These are phyloP conservation scores for Theileria orientalis DNA, from an alignment of 169 alveolate species.

Conservation along the genomic window DNA sequence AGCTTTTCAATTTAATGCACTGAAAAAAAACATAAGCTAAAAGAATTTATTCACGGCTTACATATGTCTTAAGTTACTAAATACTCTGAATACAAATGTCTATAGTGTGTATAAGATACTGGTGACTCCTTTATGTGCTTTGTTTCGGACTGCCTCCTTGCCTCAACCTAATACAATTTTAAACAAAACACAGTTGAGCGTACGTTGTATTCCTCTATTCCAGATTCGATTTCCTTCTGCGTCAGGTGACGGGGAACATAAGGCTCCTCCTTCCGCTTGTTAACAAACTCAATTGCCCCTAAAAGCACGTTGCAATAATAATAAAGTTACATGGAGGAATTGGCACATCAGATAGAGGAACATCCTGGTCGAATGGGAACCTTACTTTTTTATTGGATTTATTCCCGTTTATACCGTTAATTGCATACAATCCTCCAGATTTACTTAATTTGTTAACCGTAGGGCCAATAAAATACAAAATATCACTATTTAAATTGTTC, in stretches of 20 bases:
- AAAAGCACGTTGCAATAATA: not conserved
- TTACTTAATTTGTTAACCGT: not conserved
- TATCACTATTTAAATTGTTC: too few relatives aligned
- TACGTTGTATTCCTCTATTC: conserved; percentile 33
- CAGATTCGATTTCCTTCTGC: conserved; percentile 45
- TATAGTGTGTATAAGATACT: not conserved
- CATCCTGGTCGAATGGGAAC: conserved; percentile 43
- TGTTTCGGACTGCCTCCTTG: conserved; percentile 29
- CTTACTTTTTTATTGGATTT: not conserved
- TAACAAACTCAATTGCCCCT: conserved; percentile 64
- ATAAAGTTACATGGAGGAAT: conserved; percentile 50
- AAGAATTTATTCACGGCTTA: too few relatives aligned
- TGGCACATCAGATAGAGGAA: conserved; percentile 43
- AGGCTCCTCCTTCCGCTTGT: conserved; percentile 51
- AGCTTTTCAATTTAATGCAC: conserved; percentile 58
- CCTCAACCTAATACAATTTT: conserved; percentile 22
- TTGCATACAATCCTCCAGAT: not conserved
- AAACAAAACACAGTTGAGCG: not conserved
- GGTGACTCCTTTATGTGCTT: not conserved
- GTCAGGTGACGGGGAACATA: conserved; percentile 57
- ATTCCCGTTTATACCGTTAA: not conserved
- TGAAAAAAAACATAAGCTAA: too few relatives aligned
- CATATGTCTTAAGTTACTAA: not conserved
- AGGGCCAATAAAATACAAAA: not conserved
- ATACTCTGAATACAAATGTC: too few relatives aligned